Percentiles rank a stretch among this genome's conserved stretches.
Conservation (phyloP, 176 grass and related monocot genomes). For the Cocos nucifera region DNA sequence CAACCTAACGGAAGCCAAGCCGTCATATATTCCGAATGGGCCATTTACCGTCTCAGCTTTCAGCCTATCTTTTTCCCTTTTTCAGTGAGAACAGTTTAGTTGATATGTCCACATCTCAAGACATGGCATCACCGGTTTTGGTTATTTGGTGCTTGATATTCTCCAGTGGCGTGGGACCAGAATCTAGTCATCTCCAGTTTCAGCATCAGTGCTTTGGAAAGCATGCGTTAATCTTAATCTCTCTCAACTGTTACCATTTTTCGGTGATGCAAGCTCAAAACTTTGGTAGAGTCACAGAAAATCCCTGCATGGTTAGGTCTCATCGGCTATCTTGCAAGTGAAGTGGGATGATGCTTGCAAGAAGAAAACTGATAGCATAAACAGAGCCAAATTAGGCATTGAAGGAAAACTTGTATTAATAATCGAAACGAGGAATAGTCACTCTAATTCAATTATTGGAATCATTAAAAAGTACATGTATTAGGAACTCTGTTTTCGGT, state of each 20-base stretch:
- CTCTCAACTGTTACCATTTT: background rate
- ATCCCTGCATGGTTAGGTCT: background rate
- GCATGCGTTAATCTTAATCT: background rate
- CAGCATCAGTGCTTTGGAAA: background rate
- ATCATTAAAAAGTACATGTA: no score
- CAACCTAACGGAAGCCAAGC: background rate
- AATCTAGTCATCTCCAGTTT: background rate
- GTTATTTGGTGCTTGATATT: no score
- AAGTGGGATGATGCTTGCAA: background rate
- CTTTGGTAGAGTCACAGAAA: background rate
- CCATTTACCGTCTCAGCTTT: background rate
- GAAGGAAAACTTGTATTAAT: no score
- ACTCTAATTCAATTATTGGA: no score
- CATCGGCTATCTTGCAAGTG: background rate
- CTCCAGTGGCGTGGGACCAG: background rate
- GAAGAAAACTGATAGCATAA: no score
- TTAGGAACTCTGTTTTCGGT: no score
- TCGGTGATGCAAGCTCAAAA: background rate
- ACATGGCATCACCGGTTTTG: no score
- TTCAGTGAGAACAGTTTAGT: no score
- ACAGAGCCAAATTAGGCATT: no score
- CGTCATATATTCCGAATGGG: background rate
- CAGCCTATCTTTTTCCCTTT: background rate
- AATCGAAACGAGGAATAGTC: no score
- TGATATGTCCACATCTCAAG: no score